Base-by-base conservation (phyloP, 352 stramenopile species). In the Globisporangium abappressorium region DNA sequence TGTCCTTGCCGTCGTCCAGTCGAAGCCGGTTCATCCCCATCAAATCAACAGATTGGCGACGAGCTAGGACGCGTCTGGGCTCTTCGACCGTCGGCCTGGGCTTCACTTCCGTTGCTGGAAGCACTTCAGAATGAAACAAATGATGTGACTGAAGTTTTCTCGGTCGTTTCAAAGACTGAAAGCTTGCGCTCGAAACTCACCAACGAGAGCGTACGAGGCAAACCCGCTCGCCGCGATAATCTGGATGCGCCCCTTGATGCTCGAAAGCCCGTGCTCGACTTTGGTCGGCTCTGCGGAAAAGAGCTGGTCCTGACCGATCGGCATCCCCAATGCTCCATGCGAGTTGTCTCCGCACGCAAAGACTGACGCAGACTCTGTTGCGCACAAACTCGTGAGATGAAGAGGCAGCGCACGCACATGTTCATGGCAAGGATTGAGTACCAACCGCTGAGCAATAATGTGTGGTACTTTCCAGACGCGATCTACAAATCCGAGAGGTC, bases 311-410 rank as follows among this genome's bases (percentile, higher is more conserved):
- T 43, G 20, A 30, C 66, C 30, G 2, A 54, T 24, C 5, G 58
- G 14, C 26, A 64, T 46, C 7, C 82, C 82, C 12, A 93, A 67
- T 5, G 85, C 81, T 5, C 80, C 78, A 54, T 86, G 81, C 14
- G 76, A 77, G 57, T 92, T 92, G 65, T 94, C 86, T 11, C 86
- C 86, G 66, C 78, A 90, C 2, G 79, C 79, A 71, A 94, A 94
- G 43, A 92, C 75, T 5, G 64, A 66, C 22, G 72, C 73, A n/a
- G 84, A 92, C 49, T 94, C 84, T 94, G 60, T n/a, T 62, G 1
- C 24, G 34, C 22, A 72, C 64, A 30, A 57, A 1, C 14, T 5
- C 38, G 38, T 15, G 18, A 59, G 57, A 46, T 53, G 28, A 15
- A 51, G 46, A 49, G 15, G 22, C 62, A 62, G 7, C 41, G 15